Evolutionary conservation across 2,329 filamentous ascomycete genomes (phyloP), one percentile per base, ranked within the genome.

Genomic region (Trichophyton simii): DNA sequence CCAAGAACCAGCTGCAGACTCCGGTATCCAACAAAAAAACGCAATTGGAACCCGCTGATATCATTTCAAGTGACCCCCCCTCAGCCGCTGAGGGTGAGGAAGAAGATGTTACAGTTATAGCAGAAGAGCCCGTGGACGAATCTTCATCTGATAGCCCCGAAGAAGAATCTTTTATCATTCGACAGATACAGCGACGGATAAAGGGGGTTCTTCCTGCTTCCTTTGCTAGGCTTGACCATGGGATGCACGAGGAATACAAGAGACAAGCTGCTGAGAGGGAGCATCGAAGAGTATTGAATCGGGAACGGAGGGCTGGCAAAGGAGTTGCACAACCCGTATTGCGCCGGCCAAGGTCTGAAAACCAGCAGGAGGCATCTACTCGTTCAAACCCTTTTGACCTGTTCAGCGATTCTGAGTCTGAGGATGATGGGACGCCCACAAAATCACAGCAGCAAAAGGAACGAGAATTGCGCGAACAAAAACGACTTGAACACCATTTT

Each of bases 131-230:
- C 13, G 36, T 54, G 8, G 15, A 28, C 18, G 60, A 50, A 20
- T 63, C 61, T 22, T 25, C 22, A 20, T 58, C 58, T 8, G 58
- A 62, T 57, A 36, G 36, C 7, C 44, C 57, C 3, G 62, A 66
- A 52, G 64, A 68, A 60, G 60, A 65, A 31, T 64, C 66, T 7
- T 60, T 65, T 48, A 67, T 69, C 57, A 66, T 78, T 9, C 68
- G 70, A 63, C 66, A 63, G 28, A 65, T 75, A 11, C 72, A 75
- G 57, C 74, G 75, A 31, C 73, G 66, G 58, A 79, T 78, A 11
- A 75, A 75, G 62, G 78, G 78, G 28, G 78, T 80, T 25, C 69
- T 80, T 25, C 78, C 78, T 18, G 78, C 78, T 4, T 80, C 78
- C 25, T 79, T 76, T 74, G 63, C 76, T 25, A 71, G 75, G 59